These are phyloP conservation scores for Sphagnum magellanicum DNA, from an alignment of 228 moss, liverwort and hornwort genomes.

Conservation along the genomic window DNA sequence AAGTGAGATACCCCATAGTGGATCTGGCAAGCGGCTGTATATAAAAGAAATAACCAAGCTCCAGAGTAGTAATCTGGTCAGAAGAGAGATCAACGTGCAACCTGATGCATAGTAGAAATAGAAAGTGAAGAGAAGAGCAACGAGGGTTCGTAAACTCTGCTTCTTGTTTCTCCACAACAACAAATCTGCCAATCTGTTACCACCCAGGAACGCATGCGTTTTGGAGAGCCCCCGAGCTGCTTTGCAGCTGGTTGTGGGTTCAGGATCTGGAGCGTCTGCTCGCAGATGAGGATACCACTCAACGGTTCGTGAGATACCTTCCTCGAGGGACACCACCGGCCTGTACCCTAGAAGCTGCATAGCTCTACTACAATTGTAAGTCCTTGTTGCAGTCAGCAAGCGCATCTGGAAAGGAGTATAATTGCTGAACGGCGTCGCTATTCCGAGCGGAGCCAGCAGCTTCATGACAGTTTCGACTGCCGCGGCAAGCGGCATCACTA, in stretches of 20 bases:
- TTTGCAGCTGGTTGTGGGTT: conserved; percentile 14
- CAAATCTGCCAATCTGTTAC: conserved; percentile 54
- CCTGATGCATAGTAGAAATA: conserved; percentile 56
- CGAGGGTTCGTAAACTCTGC: conserved; percentile 34
- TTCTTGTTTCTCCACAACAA: conserved; percentile 63
- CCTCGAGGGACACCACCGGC: conserved; percentile 64
- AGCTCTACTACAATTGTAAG: conserved; percentile 68
- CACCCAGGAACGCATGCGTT: conserved; percentile 42
- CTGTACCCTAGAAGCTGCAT: conserved; percentile 59
- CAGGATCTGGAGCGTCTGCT: conserved; percentile 39
- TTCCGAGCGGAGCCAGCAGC: conserved; percentile 59
- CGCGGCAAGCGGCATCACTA: conserved; percentile 69
- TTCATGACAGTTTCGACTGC: conserved; percentile 48
- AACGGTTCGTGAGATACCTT: conserved; percentile 70
- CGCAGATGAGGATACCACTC: conserved; percentile 55
- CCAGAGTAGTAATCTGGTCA: conserved; percentile 37
- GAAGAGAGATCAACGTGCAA: conserved; percentile 42
- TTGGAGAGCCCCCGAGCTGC: conserved; percentile 36
- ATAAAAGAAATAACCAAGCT: conserved; percentile 41
- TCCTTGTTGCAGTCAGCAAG: conserved; percentile 63
- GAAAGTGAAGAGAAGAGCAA: conserved; percentile 30
- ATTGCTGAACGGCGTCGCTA: conserved; percentile 47
- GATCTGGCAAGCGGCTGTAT: conserved; percentile 64
- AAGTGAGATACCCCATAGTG: conserved; percentile 50
- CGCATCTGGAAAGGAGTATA: conserved; percentile 82